These are phyloP conservation scores for Schizosaccharomyces japonicus DNA, from an alignment of 805 yeast species.

Conservation along the genomic window DNA sequence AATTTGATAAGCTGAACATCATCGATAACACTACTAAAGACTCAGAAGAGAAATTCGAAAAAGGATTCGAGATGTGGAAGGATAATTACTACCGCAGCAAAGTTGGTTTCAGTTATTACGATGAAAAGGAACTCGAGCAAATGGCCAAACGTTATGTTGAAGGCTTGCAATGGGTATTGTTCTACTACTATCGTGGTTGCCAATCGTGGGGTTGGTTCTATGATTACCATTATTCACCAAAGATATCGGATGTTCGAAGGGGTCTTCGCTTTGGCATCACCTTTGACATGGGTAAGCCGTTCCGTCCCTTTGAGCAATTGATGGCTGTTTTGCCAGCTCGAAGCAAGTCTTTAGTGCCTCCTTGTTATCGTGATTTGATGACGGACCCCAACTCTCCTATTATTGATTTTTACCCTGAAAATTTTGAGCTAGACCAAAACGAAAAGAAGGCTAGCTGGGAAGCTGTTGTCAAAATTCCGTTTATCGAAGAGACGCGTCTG, in stretches of 20 bases:
- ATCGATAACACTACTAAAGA: conserved; percentile 12
- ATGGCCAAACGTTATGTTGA: conserved; percentile 64
- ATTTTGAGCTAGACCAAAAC: conserved; percentile 69
- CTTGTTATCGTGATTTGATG: conserved; percentile 47
- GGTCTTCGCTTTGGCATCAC: conserved; percentile 36
- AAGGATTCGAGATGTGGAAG: conserved; percentile 63
- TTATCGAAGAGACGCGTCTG: conserved; percentile 65
- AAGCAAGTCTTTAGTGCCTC: conserved; percentile 57
- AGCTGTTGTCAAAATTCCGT: conserved; percentile 77
- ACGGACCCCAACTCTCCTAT: conserved; percentile 68
- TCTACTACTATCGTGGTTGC: conserved; percentile 71
- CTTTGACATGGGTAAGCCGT: conserved; percentile 54
- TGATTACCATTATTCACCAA: conserved; percentile 75
- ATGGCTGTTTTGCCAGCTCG: conserved; percentile 95
- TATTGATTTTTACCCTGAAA: conserved; percentile 69
- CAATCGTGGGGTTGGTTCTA: conserved; percentile 94
- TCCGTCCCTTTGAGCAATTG: conserved; percentile 80
- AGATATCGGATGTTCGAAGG: conserved; percentile 51
- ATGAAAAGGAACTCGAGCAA: conserved; percentile 36
- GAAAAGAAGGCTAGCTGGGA: conserved; percentile 96
- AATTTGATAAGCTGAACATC: conserved; percentile 6
- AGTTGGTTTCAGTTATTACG: conserved; percentile 35
- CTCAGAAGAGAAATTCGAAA: conserved; percentile 41
- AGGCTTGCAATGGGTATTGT: conserved; percentile 91
- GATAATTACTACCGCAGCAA: conserved; percentile 66